Conservation (phyloP, 495 filamentous ascomycete genomes). For the Penicillium nucicola region DNA sequence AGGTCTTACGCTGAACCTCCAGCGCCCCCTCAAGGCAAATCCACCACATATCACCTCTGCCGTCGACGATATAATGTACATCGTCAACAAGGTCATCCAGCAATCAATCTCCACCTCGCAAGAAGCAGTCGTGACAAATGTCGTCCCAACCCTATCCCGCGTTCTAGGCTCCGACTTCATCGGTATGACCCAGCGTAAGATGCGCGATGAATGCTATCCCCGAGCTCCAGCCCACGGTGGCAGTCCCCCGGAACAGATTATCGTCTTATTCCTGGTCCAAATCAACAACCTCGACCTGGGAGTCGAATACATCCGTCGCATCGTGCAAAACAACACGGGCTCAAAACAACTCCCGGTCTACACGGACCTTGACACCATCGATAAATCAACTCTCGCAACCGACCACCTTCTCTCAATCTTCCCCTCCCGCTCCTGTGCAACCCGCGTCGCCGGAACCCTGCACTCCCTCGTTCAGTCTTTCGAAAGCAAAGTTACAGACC, state of each 20-base stretch:
- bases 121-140: constrained; percentile 64
- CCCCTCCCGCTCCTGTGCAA: constrained; percentile 72
- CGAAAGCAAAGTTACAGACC: constrained; percentile 70
- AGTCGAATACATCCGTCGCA: constrained; percentile 83
- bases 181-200: constrained; percentile 94
- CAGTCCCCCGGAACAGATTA: constrained; percentile 77
- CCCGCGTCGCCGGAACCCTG: constrained; percentile 62
- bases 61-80: constrained; percentile 99
- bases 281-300: constrained; percentile 93
- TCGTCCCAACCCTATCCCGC: constrained; percentile 75
- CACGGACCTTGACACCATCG: constrained; percentile 12
- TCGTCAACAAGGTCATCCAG: constrained; percentile 86
- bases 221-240: constrained; percentile 69
- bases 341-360: constrained; percentile 27
- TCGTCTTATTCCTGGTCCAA: constrained; percentile 82
- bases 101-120: constrained; percentile 85
- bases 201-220: constrained; percentile 93
- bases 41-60: constrained; percentile 91
- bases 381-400: constrained; percentile 1
- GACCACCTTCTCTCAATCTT: constrained; percentile 61
- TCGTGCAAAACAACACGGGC: constrained; percentile 65
- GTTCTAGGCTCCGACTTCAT: constrained; percentile 93
- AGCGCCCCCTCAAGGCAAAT: constrained; percentile 62
- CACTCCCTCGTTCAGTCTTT: constrained; percentile 68
- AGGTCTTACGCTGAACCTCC: constrained; percentile 70